Conservation (phyloP, 805 yeast species). For the Kockiozyma suomiensis region DNA sequence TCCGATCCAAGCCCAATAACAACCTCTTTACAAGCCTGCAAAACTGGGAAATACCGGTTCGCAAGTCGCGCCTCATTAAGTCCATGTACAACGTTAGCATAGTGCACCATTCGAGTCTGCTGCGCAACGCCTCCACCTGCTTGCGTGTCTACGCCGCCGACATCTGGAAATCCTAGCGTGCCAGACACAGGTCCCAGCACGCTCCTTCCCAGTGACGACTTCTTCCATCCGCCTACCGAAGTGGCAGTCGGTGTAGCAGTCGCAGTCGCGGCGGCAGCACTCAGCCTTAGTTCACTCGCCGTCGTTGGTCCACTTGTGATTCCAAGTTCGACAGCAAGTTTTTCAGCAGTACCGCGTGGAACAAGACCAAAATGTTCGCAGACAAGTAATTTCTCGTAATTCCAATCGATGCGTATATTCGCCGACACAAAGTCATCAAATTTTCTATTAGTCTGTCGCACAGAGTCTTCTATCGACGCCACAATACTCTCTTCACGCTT, state of each 20-base stretch:
- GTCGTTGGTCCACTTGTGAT: conserved; percentile 38
- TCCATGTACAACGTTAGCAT: conserved; percentile 69
- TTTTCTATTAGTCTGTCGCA: conserved; percentile 73
- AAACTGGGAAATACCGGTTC: conserved; percentile 51
- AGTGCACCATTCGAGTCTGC: conserved; percentile 46
- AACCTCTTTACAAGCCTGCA: conserved; percentile 61
- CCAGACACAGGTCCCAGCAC: conserved; percentile 44
- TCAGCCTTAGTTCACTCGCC: not conserved
- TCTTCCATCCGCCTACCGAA: conserved; percentile 40
- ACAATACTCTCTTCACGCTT: conserved; percentile 83
- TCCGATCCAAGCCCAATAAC: conserved; percentile 55
- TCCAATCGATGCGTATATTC: conserved; percentile 83
- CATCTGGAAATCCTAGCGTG: conserved; percentile 39
- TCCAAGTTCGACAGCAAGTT: conserved; percentile 31
- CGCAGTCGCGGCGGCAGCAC: not conserved
- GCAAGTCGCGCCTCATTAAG: conserved; percentile 64
- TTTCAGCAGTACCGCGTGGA: conserved; percentile 31
- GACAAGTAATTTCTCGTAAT: conserved; percentile 69
- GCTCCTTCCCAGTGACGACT: conserved; percentile 41
- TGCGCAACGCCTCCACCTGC: conserved; percentile 13
- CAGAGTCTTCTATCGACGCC: conserved; percentile 78
- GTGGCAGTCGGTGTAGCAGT: not conserved
- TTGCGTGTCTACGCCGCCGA: conserved; percentile 29
- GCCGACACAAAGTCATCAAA: conserved; percentile 77
- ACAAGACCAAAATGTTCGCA: conserved; percentile 70